phyloP scores from a whole-genome alignment of 2,329 filamentous ascomycete species.

The Alternaria hordeiaustralica region DNA sequence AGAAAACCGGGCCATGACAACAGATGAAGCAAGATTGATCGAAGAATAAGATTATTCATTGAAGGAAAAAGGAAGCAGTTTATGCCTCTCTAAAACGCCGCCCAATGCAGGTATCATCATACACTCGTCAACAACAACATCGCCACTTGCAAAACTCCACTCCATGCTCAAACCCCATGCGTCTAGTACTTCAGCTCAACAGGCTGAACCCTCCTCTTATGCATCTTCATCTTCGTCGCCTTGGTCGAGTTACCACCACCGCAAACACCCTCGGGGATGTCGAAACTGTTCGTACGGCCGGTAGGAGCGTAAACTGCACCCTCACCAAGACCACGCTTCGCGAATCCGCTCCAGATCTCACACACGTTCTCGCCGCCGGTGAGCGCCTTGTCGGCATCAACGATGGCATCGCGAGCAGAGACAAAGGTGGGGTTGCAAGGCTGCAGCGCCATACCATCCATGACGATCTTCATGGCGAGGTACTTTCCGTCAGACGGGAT shows the following conservation, averaged over 20 bases:
- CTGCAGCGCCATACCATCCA: constrained; percentile 62
- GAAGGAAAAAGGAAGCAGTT: neutral
- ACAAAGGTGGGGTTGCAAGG: constrained; percentile 64
- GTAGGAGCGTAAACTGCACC: constrained; percentile 30
- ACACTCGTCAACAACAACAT: neutral
- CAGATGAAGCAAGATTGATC: no score
- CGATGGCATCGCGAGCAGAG: constrained; percentile 61
- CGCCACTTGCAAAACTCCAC: neutral
- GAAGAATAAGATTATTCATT: neutral
- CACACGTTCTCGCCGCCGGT: constrained; percentile 61
- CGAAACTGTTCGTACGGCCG: constrained; percentile 30
- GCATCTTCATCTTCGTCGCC: neutral
- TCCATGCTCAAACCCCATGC: neutral
- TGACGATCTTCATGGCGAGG: constrained; percentile 60
- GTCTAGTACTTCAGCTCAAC: neutral
- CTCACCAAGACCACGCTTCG: constrained; percentile 62
- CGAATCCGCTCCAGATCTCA: constrained; percentile 62
- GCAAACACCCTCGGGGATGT: constrained; percentile 29
- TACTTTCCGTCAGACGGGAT: constrained; percentile 62
- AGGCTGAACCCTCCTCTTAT: neutral
- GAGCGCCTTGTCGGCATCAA: constrained; percentile 62
- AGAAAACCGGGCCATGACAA: no score
- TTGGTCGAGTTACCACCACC: neutral
- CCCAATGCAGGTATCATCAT: constrained; percentile 2
- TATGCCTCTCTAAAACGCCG: neutral